A percentile compares a stretch with the other conserved stretches of the same genome.
Evolutionary conservation across 306 rosid genomes (phyloP).

Genomic region (Phaseolus lunatus): DNA sequence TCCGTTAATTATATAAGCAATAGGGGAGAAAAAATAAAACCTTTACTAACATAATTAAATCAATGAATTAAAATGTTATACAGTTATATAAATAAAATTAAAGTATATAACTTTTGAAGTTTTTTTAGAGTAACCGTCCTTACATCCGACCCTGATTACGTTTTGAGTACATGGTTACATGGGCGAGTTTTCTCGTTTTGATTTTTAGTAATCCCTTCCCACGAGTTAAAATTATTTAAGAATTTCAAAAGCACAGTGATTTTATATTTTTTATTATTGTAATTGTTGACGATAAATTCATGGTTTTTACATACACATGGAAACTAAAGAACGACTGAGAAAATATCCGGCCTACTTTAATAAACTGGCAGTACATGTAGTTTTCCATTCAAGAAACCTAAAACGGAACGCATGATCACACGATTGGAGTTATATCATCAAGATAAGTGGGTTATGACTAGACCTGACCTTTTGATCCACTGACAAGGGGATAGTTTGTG

Average conservation of each 20-base stretch:
- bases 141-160: background rate
- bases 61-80: background rate
- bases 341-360: background rate
- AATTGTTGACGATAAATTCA: background rate
- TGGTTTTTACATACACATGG: background rate
- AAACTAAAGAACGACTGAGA: conserved; percentile 15
- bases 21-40: background rate
- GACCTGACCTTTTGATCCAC: conserved; percentile 98
- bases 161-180: conserved; percentile 14
- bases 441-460: conserved; percentile 23
- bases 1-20: conserved; percentile 35
- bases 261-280: conserved; percentile 8
- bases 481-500: conserved; percentile 77
- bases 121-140: background rate
- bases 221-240: conserved; percentile 12
- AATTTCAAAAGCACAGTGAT: conserved; percentile 38
- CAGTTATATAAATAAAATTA: background rate
- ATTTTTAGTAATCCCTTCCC: conserved; percentile 17
- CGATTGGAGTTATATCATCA: background rate
- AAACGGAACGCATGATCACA: conserved; percentile 11
- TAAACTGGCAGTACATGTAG: background rate
- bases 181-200: background rate
- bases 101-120: background rate
- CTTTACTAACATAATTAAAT: background rate
- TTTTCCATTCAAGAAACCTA: background rate